Conservation (phyloP, 441 rosid species). For the Kokia cookei region DNA sequence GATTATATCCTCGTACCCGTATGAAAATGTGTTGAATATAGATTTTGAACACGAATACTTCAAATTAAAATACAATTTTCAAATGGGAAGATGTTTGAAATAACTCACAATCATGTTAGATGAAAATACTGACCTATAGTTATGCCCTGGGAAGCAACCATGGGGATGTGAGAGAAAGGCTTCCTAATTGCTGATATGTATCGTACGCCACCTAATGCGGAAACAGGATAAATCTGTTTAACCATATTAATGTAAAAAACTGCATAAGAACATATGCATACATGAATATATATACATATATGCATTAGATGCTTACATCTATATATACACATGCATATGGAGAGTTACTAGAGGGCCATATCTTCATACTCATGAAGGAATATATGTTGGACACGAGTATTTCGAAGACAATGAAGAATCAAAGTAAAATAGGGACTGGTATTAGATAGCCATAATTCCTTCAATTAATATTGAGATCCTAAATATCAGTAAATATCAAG, state of each 20-base stretch:
- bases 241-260: slow-evolving; percentile 5
- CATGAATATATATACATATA: neutral
- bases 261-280: neutral
- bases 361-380: no score
- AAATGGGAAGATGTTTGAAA: neutral
- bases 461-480: neutral
- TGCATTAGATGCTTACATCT: no score
- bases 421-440: no score
- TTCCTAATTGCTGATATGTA: slow-evolving; percentile 48
- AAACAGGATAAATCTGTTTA: slow-evolving; percentile 54
- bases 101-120: neutral
- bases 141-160: slow-evolving; percentile 64
- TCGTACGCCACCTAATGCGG: slow-evolving; percentile 43
- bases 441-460: neutral
- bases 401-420: neutral
- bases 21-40: neutral
- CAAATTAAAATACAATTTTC: neutral
- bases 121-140: slow-evolving; percentile 33
- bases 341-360: no score
- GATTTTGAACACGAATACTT: neutral
- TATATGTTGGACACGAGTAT: neutral
- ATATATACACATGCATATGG: no score
- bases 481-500: neutral
- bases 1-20: neutral
- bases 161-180: slow-evolving; percentile 50